Evolutionary conservation across 2,329 filamentous ascomycete genomes (phyloP), one percentile per base, ranked within the genome.

Genomic region (Cryphonectria naterciae): DNA sequence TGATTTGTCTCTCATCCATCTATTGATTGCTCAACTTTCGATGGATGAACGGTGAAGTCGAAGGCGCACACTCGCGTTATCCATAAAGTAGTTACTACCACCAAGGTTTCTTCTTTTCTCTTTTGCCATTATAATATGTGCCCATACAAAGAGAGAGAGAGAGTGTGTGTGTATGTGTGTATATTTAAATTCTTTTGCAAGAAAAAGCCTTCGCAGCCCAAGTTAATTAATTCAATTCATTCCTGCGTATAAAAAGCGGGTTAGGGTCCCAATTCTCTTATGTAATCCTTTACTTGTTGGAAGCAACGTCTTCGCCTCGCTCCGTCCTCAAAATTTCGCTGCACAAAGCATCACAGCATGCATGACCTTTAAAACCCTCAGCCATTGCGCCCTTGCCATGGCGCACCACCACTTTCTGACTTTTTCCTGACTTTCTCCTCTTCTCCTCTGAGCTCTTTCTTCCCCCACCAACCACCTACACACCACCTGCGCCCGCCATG

Each of bases 321-420:
- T n/a, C 58, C 62, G 70, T 68, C 70, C 70, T 66, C 70, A 70
- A 70, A 70, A 70, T 25, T 72, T 67, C 68, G 70, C 70, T 65
- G 70, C 56, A 72, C 35, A 68, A 61, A 72, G 37, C 32, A 72
- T 72, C 70, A 70, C 68, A 69, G 62, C 60, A 46, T 28, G 62
- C 60, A 46, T 28, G 41, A 65, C 67, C 60, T 39, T 43, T 54
- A 72, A 62, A 70, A 68, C 41, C 39, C 43, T 46, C 68, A 70
- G 58, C 49, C 52, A 46, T 63, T 68, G 65, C 28, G 62, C 28
- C 68, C 68, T 58, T 70, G 65, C 71, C 37, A 72, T 72, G 70
- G 68, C 68, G 63, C 56, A 19, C 25, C 37, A 17, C 2, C 19
- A 39, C 39, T 68, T 68, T 11, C 62, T 70, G 39, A 71, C 66